These are phyloP conservation scores for Drosera spatulata DNA, from an alignment of 179 eudicot genomes.

Conservation along the genomic window DNA sequence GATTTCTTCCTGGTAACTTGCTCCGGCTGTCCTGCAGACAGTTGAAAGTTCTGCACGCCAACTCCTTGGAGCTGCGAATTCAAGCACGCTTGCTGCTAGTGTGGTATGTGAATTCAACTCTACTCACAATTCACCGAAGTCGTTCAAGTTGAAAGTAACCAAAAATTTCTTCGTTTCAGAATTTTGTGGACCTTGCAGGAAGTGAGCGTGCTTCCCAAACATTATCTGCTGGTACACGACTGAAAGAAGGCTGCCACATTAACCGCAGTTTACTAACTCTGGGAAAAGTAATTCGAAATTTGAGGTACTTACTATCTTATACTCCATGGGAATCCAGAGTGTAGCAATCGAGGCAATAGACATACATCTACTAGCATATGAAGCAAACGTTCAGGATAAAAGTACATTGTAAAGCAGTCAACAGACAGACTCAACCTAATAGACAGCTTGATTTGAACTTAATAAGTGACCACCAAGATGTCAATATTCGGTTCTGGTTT, in stretches of 20 bases:
- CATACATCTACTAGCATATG: background rate
- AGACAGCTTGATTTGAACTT: too few species aligned
- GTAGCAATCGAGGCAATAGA: background rate
- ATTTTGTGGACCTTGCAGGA: slow-evolving; percentile 94
- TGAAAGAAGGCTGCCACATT: slow-evolving; percentile 89
- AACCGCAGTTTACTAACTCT: slow-evolving; percentile 85
- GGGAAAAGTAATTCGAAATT: slow-evolving; percentile 77
- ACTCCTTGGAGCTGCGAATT: slow-evolving; percentile 30
- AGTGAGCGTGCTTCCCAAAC: slow-evolving; percentile 95
- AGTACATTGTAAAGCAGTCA: too few species aligned
- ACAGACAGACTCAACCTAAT: too few species aligned
- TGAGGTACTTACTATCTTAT: slow-evolving; percentile 30
- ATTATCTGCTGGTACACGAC: slow-evolving; percentile 54
- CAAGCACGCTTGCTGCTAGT: slow-evolving; percentile 64
- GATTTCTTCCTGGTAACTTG: slow-evolving; percentile 1
- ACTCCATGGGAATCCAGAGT: background rate
- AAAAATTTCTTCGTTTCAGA: slow-evolving; percentile 26
- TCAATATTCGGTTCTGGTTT: background rate
- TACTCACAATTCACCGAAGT: background rate
- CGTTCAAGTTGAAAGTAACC: background rate
- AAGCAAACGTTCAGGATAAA: too few species aligned
- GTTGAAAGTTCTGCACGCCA: slow-evolving; percentile 66
- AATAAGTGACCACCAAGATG: background rate
- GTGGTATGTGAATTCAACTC: slow-evolving; percentile 43
- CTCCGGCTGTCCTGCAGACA: slow-evolving; percentile 30